A percentile compares a stretch with the other conserved stretches of the same genome.
phyloP scores from a whole-genome alignment of 2,329 filamentous ascomycete genomes.

The Fusarium sp. region DNA sequence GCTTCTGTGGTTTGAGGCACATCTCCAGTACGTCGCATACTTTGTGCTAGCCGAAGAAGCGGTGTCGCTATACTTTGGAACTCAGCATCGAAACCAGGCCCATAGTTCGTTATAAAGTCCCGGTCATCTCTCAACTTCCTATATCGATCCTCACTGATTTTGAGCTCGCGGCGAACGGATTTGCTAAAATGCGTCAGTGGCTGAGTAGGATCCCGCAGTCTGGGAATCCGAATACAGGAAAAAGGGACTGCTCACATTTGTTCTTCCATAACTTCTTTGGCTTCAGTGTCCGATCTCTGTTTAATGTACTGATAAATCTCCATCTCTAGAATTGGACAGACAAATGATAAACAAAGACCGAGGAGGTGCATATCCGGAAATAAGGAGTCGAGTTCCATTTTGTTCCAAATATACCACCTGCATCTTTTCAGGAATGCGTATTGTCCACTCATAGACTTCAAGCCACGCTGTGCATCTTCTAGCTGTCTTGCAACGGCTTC shows the following conservation, averaged over 20 bases:
- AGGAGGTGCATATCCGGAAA: background rate
- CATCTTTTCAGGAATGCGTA: background rate
- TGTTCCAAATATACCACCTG: background rate
- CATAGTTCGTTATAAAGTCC: background rate
- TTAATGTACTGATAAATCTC: background rate
- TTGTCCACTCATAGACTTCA: background rate
- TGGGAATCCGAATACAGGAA: background rate
- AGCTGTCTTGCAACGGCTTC: background rate
- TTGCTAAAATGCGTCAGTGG: background rate
- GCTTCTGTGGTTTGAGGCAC: background rate
- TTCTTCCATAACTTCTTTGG: background rate
- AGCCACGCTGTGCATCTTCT: background rate
- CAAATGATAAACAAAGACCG: background rate
- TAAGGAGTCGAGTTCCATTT: background rate
- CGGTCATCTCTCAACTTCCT: background rate
- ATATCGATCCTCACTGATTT: background rate
- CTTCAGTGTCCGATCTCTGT: background rate
- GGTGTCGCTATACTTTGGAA: background rate
- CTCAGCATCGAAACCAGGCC: background rate
- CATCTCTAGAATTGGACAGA: background rate
- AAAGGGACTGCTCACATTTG: background rate
- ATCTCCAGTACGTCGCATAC: background rate
- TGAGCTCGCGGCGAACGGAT: background rate
- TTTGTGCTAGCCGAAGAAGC: background rate
- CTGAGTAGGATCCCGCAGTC: background rate